Base-by-base conservation (phyloP, 2,329 filamentous ascomycete species). In the Paracoccidioides lutzii region DNA sequence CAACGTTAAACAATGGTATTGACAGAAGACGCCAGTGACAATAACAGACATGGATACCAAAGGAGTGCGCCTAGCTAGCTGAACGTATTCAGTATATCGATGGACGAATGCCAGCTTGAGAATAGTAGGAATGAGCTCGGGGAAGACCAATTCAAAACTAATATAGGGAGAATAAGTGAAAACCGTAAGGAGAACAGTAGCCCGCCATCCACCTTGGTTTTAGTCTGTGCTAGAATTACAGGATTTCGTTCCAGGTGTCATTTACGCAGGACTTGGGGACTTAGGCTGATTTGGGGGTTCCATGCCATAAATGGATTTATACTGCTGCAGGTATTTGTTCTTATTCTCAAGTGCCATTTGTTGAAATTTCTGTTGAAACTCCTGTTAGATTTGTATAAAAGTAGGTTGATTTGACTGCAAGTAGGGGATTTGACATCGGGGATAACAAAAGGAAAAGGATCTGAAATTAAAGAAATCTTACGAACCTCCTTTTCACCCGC, bases 401-500 rank as follows among this genome's bases (percentile, higher is more conserved):
- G 14, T 53, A 14, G 22, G 32, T 28, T 12, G n/a, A 2, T 40
- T 41, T 43, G 38, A n/a, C 8, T 28, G 14, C 28, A 40, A 41
- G 37, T 14, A 40, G 44, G 12, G 43, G 14, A 4, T 9, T 45
- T 4, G 43, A 45, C 22, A 8, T 28, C 43, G 32, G 43, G 22
- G 10, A 14, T 3, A 5, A 10, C 4, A 30, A 46, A 46, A 22
- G 12, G 14, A 46, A 33, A 32, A 6, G 10, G 3, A 45, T 10
- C 4, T 2, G 12, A 33, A 46, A 40, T 12, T 30, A 12, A 33
- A 8, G 9, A 30, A 35, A 9, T 32, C 38, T 9, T 40, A 7
- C 58, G 53, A 60, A 67, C 66, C 60, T 65, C 60, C 57, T 65
- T 62, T 50, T 66, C 65, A 5, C 52, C 43, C 5, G 59, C 57